Base-by-base conservation (phyloP, 768 basidiomycete species). In the Leccinum ochraceum region DNA sequence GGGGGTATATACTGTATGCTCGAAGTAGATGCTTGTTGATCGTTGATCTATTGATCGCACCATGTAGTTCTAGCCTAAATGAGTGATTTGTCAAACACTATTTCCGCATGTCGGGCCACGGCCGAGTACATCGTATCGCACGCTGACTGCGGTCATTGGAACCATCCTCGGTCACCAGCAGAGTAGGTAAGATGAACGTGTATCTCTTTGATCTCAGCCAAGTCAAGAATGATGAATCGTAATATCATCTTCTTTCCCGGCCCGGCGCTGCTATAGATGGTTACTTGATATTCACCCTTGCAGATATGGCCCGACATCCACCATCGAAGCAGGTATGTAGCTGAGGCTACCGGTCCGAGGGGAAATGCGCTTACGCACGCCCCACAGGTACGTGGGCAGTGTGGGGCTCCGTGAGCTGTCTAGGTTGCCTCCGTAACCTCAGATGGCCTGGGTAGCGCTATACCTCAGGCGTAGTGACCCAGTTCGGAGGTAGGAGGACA, bases 11-110 rank as follows among this genome's bases (percentile, higher is more conserved):
- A 20, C 13, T 52, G 51, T 46, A 58, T 53, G 34, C 8, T 50
- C 20, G 52, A 37, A 56, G 16, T 22, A 39, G 34, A 51, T 54
- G 32, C 46, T 28, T 48, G 6, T 24, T 52, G 37, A 54, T 54
- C 32, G 42, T 42, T 42, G 42, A 44, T 44, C 42, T 53, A 60
- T 20, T 55, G 39, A 28, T 42, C 53, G 20, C 34, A 58, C 44
- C 3, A 53, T 69, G 60, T 64, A 64, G 50, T 57, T 24, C 20
- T 63, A 52, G 11, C 17, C 6, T n/a, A 32, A 36, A 52, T 48
- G 26, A 36, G 32, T 46, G 51, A 49, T 8, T 52, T 44, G 17
- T 52, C 26, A 32, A 52, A n/a, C n/a, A 44, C 9, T n/a, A 5
- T 44, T n/a, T 10, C 42, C 42, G 4, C 5, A n/a, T 44, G n/a